These are phyloP conservation scores for Leptomonas seymouri DNA, from an alignment of 208 protist species.

Conservation along the genomic window DNA sequence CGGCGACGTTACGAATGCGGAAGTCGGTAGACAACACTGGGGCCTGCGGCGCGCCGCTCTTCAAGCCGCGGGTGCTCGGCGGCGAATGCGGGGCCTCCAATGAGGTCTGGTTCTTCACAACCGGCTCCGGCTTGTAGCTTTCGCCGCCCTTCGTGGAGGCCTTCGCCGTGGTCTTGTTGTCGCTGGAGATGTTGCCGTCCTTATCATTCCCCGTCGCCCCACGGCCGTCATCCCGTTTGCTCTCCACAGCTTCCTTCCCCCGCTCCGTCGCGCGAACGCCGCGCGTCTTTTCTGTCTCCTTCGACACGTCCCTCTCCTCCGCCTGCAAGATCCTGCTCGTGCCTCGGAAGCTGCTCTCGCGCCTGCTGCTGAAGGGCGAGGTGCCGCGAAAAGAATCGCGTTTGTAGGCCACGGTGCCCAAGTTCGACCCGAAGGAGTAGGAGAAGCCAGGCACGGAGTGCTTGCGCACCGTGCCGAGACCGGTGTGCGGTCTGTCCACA, in stretches of 20 bases:
- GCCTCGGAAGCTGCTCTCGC: constrained; percentile 25
- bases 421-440: constrained; percentile 45
- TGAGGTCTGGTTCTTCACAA: constrained; percentile 22
- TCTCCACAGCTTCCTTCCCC: constrained; percentile 6
- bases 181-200: constrained; percentile 6
- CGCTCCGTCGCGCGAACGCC: constrained; percentile 12
- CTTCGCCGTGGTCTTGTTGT: not conserved
- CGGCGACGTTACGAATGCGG: constrained; percentile 29
- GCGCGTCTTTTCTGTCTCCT: not conserved
- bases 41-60: not conserved
- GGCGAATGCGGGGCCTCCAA: constrained; percentile 33
- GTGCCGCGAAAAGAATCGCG: constrained; percentile 21
- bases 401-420: constrained; percentile 14
- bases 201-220: constrained; percentile 22
- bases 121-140: constrained; percentile 13
- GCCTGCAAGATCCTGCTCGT: constrained; percentile 24
- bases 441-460: constrained; percentile 40
- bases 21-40: constrained; percentile 27
- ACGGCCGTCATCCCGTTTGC: not conserved
- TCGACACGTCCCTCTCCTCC: not conserved
- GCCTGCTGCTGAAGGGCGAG: not conserved
- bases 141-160: not conserved
- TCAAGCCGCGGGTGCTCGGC: constrained; percentile 5
- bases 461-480: constrained; percentile 47
- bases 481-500: constrained; percentile 32